Base-by-base conservation (phyloP, 2,329 filamentous ascomycete species). In the Colletotrichum nymphaeae region DNA sequence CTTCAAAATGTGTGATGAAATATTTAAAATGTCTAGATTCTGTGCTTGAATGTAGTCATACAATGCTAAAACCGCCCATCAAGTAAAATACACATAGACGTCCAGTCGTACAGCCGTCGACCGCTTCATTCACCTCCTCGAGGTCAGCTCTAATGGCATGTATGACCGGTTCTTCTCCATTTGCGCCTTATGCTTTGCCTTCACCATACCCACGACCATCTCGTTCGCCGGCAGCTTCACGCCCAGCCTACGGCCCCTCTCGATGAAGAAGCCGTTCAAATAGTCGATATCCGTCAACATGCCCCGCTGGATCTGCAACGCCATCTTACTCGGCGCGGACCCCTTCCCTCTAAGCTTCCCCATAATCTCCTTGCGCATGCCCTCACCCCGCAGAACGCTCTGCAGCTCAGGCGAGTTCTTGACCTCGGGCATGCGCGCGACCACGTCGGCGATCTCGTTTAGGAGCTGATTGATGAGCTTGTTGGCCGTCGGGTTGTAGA, bases 201-300 rank as follows among this genome's bases (percentile, higher is more conserved):
- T 91, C 62, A 98, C 91, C 83, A 95, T 83, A 66, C 92, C 86
- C 81, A 93, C 85, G 55, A 97, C 85, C 86, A 94, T 88, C 77
- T 92, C 91, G 79, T 97, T 97, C 74, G 92, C 86, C 12, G 91
- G 89, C 78, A 92, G 92, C 63, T 89, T 86, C n/a, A 98, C 85
- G 1, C 94, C 94, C 73, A 95, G 78, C 79, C 94, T 89, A 77
- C 90, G 88, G 0, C 93, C 97, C 53, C 93, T 89, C 63, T 86
- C 88, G 37, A 97, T 87, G 73, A 99, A 93, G 84, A 96, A 99
- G 0, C 95, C 96, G 80, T 97, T 98, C 76, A 96, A 89, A 78
- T 93, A 97, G 58, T 95, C 90, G 53, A 98, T 89, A 78, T 98
- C 95, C 0, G 94, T 95, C 71, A 86, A 83, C 74, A 84, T 84